Percentiles rank a stretch among this genome's conserved stretches.
Conservation (phyloP, 2,329 filamentous ascomycete genomes). For the Colletotrichum endophyticum region DNA sequence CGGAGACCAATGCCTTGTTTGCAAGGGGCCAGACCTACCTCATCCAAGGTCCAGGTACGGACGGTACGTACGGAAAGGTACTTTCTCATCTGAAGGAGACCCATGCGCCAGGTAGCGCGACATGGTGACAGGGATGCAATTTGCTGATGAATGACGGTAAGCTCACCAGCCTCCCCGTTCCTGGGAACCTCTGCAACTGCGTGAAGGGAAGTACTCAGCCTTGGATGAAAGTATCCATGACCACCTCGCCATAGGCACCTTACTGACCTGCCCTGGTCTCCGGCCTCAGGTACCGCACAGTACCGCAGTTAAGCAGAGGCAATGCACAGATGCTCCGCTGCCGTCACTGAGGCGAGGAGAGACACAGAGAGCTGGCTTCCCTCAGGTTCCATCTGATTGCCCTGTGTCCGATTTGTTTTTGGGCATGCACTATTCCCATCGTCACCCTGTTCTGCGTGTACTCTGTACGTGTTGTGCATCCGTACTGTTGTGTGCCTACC, state of each 20-base stretch:
- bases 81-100: neutral
- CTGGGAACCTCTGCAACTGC: neutral
- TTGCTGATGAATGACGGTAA: neutral
- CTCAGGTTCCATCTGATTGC: neutral
- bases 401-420: neutral
- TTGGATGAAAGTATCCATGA: neutral
- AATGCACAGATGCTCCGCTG: conserved; percentile 1
- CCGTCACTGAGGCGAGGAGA: neutral
- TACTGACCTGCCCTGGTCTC: neutral
- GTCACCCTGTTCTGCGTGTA: neutral
- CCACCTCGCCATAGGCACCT: neutral
- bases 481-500: neutral
- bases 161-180: neutral
- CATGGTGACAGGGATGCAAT: neutral
- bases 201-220: neutral
- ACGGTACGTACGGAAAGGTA: neutral
- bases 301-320: neutral
- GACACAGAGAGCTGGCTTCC: neutral
- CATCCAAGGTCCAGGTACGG: neutral
- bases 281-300: neutral
- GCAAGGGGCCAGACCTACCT: neutral
- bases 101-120: neutral
- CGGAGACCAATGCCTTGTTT: conserved; percentile 7
- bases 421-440: neutral
- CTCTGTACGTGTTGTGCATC: neutral